Evolutionary conservation across 1,284 basidiomycete species (phyloP).

Genomic region (Heliocybe sulcata): DNA sequence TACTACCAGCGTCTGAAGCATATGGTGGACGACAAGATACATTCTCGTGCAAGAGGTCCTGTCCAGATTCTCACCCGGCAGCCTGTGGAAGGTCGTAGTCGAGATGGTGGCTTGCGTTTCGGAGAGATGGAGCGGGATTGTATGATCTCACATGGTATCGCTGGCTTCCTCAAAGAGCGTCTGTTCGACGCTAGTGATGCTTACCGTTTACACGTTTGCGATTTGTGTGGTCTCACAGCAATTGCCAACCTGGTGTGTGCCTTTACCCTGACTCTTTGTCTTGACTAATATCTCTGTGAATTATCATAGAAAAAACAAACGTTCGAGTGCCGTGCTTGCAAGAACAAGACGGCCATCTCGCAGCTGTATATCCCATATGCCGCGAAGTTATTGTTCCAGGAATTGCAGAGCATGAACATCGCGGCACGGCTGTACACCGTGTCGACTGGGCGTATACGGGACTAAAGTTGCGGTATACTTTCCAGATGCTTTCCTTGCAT

Average conservation of each 20-base stretch:
- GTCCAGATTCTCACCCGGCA: conserved; percentile 97
- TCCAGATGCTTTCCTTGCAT: conserved; percentile 7
- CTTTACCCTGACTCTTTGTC: conserved; percentile 57
- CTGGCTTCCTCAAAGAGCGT: conserved; percentile 94
- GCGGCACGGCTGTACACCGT: conserved; percentile 79
- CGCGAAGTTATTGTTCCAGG: conserved; percentile 89
- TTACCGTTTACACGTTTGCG: conserved; percentile 94
- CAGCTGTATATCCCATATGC: conserved; percentile 91
- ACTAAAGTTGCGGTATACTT: conserved; percentile 25
- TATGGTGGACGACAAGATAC: conserved; percentile 99
- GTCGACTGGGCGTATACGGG: conserved; percentile 76
- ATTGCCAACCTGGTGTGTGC: conserved; percentile 95
- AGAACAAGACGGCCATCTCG: conserved; percentile 92
- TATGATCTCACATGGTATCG: conserved; percentile 99
- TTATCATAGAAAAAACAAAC: conserved; percentile 8
- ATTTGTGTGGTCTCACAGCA: conserved; percentile 93
- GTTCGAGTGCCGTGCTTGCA: conserved; percentile 76
- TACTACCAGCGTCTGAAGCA: conserved; percentile 99
- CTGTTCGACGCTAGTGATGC: conserved; percentile 92
- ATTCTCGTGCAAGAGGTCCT: conserved; percentile 94
- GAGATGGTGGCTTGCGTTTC: conserved; percentile 98
- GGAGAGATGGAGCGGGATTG: conserved; percentile 99
- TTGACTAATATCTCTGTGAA: conserved; percentile 4
- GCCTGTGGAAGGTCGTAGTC: conserved; percentile 98
- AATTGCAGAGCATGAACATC: conserved; percentile 90